Evolutionary conservation across 2,329 filamentous ascomycete species (phyloP).

Genomic region (Diplocarpon rosae): DNA sequence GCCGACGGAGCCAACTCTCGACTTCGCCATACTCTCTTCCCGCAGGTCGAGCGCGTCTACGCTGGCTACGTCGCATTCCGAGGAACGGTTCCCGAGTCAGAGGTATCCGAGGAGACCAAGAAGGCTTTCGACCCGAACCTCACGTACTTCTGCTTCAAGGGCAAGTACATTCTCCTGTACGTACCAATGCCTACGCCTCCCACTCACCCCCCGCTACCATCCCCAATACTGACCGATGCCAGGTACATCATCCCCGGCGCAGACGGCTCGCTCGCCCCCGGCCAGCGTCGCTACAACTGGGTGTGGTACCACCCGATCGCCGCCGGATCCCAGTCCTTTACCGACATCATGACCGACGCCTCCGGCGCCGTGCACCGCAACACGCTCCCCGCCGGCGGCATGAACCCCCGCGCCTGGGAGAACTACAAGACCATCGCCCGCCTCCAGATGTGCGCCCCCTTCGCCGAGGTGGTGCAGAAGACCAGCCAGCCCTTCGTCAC

Average conservation of each 20-base stretch:
- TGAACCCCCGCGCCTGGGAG: constrained; percentile 10
- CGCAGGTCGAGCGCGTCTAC: constrained; percentile 11
- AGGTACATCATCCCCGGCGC: constrained; percentile 6
- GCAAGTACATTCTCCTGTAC: constrained; percentile 30
- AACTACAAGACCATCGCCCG: constrained; percentile 8
- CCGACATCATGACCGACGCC: constrained; percentile 26
- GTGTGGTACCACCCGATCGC: constrained; percentile 34
- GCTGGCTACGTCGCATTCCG: constrained; percentile 32
- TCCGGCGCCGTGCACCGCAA: constrained; percentile 20
- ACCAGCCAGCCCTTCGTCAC: constrained; percentile 4
- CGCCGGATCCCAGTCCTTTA: constrained; percentile 13
- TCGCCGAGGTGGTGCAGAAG: constrained; percentile 5
- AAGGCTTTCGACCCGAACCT: constrained; percentile 30
- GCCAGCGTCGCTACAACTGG: constrained; percentile 34
- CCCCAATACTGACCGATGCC: not conserved
- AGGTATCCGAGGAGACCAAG: constrained; percentile 27
- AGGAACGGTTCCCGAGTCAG: constrained; percentile 32
- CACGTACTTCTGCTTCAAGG: constrained; percentile 31
- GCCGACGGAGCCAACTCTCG: constrained; percentile 15
- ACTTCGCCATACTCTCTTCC: constrained; percentile 7
- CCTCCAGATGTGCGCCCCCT: constrained; percentile 8
- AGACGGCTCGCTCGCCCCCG: constrained; percentile 29
- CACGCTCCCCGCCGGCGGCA: constrained; percentile 15
- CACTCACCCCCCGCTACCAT: constrained; percentile 2
- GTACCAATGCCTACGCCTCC: not conserved